These are phyloP conservation scores for Fonsecaea pedrosoi DNA, from an alignment of 2,329 filamentous ascomycete species.

Conservation along the genomic window DNA sequence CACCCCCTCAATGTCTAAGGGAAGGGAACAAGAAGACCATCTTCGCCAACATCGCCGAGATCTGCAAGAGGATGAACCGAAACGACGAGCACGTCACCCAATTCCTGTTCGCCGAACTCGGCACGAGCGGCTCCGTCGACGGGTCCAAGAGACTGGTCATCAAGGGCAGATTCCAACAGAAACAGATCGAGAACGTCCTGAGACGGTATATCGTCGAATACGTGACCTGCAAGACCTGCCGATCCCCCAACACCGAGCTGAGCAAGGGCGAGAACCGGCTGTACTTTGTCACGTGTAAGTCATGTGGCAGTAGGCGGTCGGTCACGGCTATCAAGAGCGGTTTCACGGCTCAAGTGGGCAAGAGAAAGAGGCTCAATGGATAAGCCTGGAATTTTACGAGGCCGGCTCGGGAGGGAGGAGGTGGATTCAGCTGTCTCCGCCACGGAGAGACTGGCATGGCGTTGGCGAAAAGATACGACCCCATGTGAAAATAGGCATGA, in stretches of 20 bases:
- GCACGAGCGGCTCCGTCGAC: constrained; percentile 94
- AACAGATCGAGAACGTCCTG: constrained; percentile 97
- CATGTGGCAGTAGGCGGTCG: constrained; percentile 79
- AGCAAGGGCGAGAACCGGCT: constrained; percentile 99
- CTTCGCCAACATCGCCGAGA: constrained; percentile 98
- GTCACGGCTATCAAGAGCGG: constrained; percentile 99
- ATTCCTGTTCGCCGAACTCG: constrained; percentile 97
- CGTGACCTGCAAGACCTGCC: constrained; percentile 98
- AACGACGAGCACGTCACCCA: constrained; percentile 96
- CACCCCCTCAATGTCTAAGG: constrained; percentile 95
- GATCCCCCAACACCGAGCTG: constrained; percentile 91
- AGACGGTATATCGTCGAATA: constrained; percentile 88
- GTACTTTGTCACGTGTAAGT: constrained; percentile 98
- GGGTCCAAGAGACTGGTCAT: constrained; percentile 92
- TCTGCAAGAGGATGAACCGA: constrained; percentile 99
- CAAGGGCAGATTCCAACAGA: constrained; percentile 99
- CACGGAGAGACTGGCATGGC: background rate
- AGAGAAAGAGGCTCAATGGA: constrained; percentile 92
- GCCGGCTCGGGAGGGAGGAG: background rate
- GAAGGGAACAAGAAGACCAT: constrained; percentile 99
- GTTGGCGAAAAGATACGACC: background rate
- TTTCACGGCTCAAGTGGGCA: constrained; percentile 99
- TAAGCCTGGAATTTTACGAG: constrained; percentile 52
- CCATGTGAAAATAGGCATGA: background rate
- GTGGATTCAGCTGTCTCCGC: background rate